Evolutionary conservation across 139 green algal genomes (phyloP).

Genomic region (Trebouxia sp.): DNA sequence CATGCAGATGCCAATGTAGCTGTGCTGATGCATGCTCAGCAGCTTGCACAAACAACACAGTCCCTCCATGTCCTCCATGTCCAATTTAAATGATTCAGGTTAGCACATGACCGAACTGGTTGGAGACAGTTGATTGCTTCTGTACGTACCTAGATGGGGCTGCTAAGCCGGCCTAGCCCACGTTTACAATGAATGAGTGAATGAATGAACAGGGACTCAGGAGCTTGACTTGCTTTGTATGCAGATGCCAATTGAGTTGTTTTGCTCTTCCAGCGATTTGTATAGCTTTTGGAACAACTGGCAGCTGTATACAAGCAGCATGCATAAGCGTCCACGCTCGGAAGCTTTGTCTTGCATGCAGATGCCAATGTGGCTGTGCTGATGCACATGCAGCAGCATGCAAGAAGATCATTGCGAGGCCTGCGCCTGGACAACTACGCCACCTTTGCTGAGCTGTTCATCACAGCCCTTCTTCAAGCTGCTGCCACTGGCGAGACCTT

Average conservation of each 20-base stretch:
- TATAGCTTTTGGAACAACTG: background rate
- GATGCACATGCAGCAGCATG: conserved; percentile 40
- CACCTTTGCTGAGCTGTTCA: conserved; percentile 66
- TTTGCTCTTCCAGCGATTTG: too few species aligned
- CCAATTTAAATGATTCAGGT: too few species aligned
- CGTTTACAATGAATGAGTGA: too few species aligned
- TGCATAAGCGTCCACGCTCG: background rate
- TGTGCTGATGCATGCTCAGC: too few species aligned
- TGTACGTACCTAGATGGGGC: too few species aligned
- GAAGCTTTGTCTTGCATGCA: background rate
- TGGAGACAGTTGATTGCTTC: too few species aligned
- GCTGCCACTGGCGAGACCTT: conserved; percentile 66
- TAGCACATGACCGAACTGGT: too few species aligned
- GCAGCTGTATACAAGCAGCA: background rate
- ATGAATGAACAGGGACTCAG: background rate
- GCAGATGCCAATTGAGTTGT: background rate
- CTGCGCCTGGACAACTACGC: conserved; percentile 60
- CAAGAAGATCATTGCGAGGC: conserved; percentile 43
- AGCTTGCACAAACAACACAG: background rate
- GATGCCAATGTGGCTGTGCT: background rate
- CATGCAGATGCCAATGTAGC: background rate
- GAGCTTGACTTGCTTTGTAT: background rate
- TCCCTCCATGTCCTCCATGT: background rate
- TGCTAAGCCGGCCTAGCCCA: too few species aligned
- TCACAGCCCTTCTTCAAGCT: conserved; percentile 61